Evolutionary conservation across 257 asterid species (phyloP), one percentile per base, ranked within the genome.

Genomic region (Cynanchum wilfordii): DNA sequence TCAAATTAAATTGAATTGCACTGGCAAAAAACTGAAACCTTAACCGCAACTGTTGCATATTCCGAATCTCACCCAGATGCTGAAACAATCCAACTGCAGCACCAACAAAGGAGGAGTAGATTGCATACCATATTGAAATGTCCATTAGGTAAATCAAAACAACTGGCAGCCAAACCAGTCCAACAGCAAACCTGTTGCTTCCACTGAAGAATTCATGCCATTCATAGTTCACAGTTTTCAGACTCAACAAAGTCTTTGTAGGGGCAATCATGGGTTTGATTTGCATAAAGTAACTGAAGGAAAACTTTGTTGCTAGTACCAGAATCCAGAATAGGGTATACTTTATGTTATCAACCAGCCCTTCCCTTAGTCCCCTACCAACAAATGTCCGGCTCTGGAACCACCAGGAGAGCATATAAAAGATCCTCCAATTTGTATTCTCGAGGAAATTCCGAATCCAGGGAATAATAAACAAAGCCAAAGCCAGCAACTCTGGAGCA

Each of bases 1-100:
- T 92, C 81, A 95, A 89, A 81, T 92, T 95, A 75, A 95, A 95
- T 83, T 92, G 98, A 68, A 95, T 90, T 52, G 99, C 98, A 81
- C 98, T 95, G 16, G 99, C 99, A 79, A 95, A 95, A 83, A 95
- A 92, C 81, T 95, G 99, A 77, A 95, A 95, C 77, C 99, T 90
- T 89, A 95, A 84, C 80, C 98, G 83, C 83, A 95, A 71, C 78
- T 95, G 99, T 72, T 90, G 95, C 89, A 95, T 89, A 86, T 89
- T 88, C 60, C 99, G 95, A 56, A 95, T 95, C 87, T 95, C 99
- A 59, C 99, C 99, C 92, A 95, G 86, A 86, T 95, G 99, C 78
- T 90, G 92, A 84, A 95, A 90, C 77, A 95, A 79, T 68, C 99
- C 99, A 68, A 95, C 95, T 0, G 88, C 92, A 3, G 97, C 98